Evolutionary conservation across 345 rosid genomes (phyloP).

Genomic region (Euphorbia tirucalli): DNA sequence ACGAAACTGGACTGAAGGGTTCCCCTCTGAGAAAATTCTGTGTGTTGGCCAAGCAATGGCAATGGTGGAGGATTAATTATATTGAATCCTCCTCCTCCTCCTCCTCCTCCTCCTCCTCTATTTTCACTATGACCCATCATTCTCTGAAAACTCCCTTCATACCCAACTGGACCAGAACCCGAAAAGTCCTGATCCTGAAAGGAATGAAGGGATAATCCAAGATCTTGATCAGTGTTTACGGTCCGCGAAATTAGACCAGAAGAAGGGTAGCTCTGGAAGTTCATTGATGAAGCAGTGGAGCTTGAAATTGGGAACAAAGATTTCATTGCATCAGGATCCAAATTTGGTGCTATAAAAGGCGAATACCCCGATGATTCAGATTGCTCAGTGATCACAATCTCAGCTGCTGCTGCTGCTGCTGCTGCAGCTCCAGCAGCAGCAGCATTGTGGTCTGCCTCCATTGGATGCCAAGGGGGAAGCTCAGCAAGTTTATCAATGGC

Average conservation of each 20-base stretch:
- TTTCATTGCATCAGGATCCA: conserved; percentile 55
- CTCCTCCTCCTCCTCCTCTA: no score
- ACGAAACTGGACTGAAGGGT: conserved; percentile 85
- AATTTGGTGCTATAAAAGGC: conserved; percentile 30
- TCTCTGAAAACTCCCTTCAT: conserved; percentile 44
- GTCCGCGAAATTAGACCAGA: conserved; percentile 50
- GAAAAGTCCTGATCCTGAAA: conserved; percentile 34
- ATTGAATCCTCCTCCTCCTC: no score
- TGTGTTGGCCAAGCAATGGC: conserved; percentile 42
- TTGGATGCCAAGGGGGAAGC: conserved; percentile 45
- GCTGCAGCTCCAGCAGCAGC: neutral
- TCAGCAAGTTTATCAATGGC: conserved; percentile 69
- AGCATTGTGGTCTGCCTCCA: conserved; percentile 19
- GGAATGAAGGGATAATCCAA: conserved; percentile 64
- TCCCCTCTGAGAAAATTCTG: conserved; percentile 54
- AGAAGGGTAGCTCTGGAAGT: no score
- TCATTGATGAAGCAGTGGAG: conserved; percentile 42
- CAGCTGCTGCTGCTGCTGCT: conserved; percentile 29
- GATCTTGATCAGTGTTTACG: conserved; percentile 46
- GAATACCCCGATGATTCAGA: conserved; percentile 45
- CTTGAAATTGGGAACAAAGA: conserved; percentile 60
- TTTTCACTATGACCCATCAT: conserved; percentile 45
- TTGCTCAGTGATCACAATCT: conserved; percentile 36
- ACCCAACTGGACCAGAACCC: conserved; percentile 34
- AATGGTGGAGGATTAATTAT: conserved; percentile 36